Evolutionary conservation across 352 stramenopile genomes (phyloP), one percentile per base, ranked within the genome.

Genomic region (Globisporangium ultimum): DNA sequence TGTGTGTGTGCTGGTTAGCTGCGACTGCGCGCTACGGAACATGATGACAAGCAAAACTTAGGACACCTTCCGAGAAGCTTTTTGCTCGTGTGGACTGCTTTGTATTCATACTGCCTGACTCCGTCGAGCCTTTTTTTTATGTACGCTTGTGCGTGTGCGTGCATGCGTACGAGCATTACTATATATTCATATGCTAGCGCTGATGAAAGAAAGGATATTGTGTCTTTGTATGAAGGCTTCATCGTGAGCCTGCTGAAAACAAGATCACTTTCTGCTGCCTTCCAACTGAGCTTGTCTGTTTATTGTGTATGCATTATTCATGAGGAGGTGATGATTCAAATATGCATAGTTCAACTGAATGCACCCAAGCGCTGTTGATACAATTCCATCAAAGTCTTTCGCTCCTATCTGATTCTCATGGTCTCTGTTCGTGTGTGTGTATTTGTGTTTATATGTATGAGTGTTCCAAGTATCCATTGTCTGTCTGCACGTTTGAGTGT

Each of bases 51-150:
- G 58, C 24, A 48, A 78, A 79, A 84, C 76, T 87, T 89, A 87
- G 74, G 79, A 89, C 79, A 89, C 79, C 79, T 89, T 88, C 76
- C 77, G 80, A 89, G 78, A 81, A 78, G 76, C 76, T 78, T 76
- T 80, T 70, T 32, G 66, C 74, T 75, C 67, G 62, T 89, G 79
- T 89, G 76, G 79, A 87, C 79, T 76, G 71, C 77, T 83, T 32
- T 32, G 71, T 89, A 89, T 89, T 89, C 79, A 89, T 89, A 89
- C 79, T 89, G 79, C 65, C 79, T 89, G 79, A 89, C 69, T 84
- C 68, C 70, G 65, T 64, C 55, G n/a, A 32, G 8, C 55, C 22
- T 66, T 15, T 54, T 40, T 53, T 40, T 20, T 53, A 55, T n/a
- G n/a, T n/a, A n/a, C n/a, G n/a, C n/a, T n/a, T n/a, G n/a, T n/a